Evolutionary conservation across 345 rosid genomes (phyloP).

Genomic region (Moricandia arvensis): DNA sequence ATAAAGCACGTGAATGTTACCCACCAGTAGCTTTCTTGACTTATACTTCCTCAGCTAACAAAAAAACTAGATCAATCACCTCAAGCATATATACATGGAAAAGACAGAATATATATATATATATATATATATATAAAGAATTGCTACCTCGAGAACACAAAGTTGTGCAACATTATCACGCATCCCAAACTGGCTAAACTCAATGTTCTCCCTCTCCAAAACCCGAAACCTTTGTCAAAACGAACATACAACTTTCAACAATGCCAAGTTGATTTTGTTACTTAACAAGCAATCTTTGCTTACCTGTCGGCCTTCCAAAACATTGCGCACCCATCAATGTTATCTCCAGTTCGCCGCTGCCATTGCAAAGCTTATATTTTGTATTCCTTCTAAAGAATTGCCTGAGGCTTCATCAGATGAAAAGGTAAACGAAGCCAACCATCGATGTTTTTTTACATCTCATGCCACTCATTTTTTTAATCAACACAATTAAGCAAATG

Average conservation of each 20-base stretch:
- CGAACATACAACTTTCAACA: not conserved
- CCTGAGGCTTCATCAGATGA: constrained; percentile 27
- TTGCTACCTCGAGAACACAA: constrained; percentile 66
- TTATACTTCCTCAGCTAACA: constrained; percentile 52
- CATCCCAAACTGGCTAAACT: constrained; percentile 63
- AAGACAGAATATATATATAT: too few relatives aligned
- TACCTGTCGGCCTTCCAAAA: constrained; percentile 77
- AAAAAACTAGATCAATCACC: constrained; percentile 43
- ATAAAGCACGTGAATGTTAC: constrained; percentile 75
- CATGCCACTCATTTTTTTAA: not conserved
- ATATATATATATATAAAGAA: too few relatives aligned
- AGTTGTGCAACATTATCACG: constrained; percentile 81
- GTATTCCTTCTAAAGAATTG: constrained; percentile 29
- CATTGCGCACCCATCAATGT: constrained; percentile 75
- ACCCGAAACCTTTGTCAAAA: constrained; percentile 52
- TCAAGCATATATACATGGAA: not conserved
- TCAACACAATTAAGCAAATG: not conserved
- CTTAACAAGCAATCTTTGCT: constrained; percentile 4
- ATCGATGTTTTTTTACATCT: constrained; percentile 13
- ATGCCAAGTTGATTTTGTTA: not conserved
- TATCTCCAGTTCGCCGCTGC: constrained; percentile 80
- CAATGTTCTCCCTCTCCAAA: constrained; percentile 61
- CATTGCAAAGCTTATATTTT: constrained; percentile 33
- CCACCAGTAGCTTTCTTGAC: constrained; percentile 58
- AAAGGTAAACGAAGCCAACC: constrained; percentile 10